These are phyloP conservation scores for Diatrype stigma DNA, from an alignment of 2,329 filamentous ascomycete species.

Conservation along the genomic window DNA sequence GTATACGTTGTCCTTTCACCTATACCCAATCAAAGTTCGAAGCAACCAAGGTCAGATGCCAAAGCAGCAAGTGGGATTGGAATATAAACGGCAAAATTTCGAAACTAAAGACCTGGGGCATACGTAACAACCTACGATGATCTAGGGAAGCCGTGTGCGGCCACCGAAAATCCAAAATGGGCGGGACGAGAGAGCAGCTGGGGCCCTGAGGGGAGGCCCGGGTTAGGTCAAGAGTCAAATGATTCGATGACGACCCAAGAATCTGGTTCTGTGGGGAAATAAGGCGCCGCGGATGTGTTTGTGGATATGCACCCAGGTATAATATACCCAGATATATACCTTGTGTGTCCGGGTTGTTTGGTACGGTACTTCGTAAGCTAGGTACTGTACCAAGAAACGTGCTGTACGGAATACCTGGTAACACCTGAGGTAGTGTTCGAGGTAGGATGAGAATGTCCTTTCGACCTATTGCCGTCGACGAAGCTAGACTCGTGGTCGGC, in stretches of 20 bases:
- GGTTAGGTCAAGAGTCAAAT: background rate
- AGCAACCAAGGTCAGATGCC: too few species aligned
- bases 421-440: too few species aligned
- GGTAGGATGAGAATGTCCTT: too few species aligned
- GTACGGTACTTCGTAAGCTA: background rate
- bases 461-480: too few species aligned
- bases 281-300: background rate
- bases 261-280: conserved; percentile 1
- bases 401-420: too few species aligned
- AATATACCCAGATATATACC: background rate
- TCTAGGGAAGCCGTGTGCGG: background rate
- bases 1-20: too few species aligned
- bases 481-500: too few species aligned
- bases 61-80: too few species aligned
- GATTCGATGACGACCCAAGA: background rate
- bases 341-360: background rate
- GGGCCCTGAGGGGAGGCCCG: background rate
- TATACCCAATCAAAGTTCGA: too few species aligned
- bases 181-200: background rate
- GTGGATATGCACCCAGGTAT: background rate
- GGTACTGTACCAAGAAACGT: too few species aligned
- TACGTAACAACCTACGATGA: background rate
- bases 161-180: background rate
- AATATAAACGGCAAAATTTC: too few species aligned
- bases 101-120: too few species aligned